Conservation (phyloP, 2,329 filamentous ascomycete species). For the Gnomoniopsis smithogilvyi region DNA sequence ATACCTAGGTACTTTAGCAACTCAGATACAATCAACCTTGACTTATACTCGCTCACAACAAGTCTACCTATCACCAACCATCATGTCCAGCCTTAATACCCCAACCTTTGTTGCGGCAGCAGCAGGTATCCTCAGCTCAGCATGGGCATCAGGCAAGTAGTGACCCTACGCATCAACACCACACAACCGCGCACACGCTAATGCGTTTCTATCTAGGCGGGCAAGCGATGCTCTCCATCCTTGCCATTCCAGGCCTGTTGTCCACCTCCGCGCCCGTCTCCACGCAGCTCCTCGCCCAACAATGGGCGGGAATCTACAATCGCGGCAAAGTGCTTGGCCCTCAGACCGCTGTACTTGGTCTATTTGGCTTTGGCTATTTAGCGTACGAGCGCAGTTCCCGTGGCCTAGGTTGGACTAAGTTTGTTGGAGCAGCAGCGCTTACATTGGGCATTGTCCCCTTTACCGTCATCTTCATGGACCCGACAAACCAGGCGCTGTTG, state of each 20-base stretch:
- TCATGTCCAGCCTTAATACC: conserved; percentile 13
- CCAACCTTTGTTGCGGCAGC: conserved; percentile 30
- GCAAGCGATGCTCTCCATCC: conserved; percentile 33
- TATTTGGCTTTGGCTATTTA: conserved; percentile 33
- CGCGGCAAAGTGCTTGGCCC: conserved; percentile 36
- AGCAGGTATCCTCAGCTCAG: conserved; percentile 35
- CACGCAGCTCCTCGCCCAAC: conserved; percentile 27
- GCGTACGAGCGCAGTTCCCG: conserved; percentile 29
- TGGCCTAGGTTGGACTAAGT: conserved; percentile 31
- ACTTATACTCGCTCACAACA: too few relatives aligned
- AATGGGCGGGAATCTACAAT: conserved; percentile 36
- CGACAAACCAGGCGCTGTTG: conserved; percentile 33
- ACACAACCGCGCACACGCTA: too few relatives aligned
- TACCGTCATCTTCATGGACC: conserved; percentile 34
- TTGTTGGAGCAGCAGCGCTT: conserved; percentile 29
- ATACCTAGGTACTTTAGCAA: too few relatives aligned
- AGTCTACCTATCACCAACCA: not conserved
- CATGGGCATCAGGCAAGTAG: conserved; percentile 33
- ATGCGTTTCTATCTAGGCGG: conserved; percentile 27
- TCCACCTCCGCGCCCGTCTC: conserved; percentile 22
- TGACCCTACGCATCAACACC: not conserved
- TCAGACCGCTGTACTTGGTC: conserved; percentile 29
- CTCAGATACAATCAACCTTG: too few relatives aligned
- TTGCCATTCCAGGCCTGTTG: conserved; percentile 30
- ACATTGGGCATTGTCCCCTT: conserved; percentile 38